Conservation (phyloP, 2,329 filamentous ascomycete species). For the Akanthomyces muscarius region DNA sequence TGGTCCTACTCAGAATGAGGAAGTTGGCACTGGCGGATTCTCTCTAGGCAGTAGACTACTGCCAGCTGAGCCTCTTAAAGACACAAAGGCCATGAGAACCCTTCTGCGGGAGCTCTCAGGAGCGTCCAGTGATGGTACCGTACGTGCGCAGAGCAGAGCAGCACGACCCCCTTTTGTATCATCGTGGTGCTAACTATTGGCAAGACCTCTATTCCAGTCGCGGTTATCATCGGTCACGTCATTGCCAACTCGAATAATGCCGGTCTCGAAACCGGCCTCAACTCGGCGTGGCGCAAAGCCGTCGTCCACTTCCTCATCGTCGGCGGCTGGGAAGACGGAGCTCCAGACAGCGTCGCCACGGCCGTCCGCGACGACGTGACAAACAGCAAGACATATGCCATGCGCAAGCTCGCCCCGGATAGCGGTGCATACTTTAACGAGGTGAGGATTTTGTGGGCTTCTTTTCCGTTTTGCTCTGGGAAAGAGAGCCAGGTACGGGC, state of each 20-base stretch:
- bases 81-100: not conserved
- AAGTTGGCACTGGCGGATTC: not conserved
- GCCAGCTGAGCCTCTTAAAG: not conserved
- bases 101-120: not conserved
- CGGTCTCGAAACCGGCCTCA: constrained; percentile 19
- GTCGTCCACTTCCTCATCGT: constrained; percentile 17
- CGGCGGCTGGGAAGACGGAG: constrained; percentile 18
- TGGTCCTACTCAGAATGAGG: not conserved
- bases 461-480: not conserved
- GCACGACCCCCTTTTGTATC: not conserved
- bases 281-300: constrained; percentile 24
- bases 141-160: not conserved
- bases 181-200: constrained; percentile 14
- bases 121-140: not conserved
- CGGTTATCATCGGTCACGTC: constrained; percentile 23
- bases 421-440: constrained; percentile 39
- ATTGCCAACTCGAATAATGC: constrained; percentile 23
- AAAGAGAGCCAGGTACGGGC: too few species aligned
- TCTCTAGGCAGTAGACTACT: not conserved
- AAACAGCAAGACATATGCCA: constrained; percentile 23
- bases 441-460: constrained; percentile 24
- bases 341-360: constrained; percentile 13
- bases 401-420: constrained; percentile 32
- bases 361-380: constrained; percentile 24
- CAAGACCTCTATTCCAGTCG: not conserved